A percentile compares a stretch with the other conserved stretches of the same genome.
phyloP scores from a whole-genome alignment of 768 basidiomycete species.

The Cyclocybe aegerita region DNA sequence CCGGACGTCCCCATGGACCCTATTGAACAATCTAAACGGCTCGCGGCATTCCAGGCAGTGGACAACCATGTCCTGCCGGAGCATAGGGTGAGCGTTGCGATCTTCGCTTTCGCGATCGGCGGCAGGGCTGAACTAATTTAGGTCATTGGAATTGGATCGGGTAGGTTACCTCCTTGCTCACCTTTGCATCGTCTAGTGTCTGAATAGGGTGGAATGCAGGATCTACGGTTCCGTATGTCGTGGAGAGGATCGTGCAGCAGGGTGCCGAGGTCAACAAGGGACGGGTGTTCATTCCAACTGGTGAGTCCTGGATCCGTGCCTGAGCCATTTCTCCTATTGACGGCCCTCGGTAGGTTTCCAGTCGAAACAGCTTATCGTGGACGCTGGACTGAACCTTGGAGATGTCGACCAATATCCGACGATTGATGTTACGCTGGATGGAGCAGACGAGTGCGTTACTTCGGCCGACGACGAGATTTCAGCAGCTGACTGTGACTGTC shows the following conservation, averaged over 20 bases:
- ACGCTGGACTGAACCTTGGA: slow-evolving; percentile 72
- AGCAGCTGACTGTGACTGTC: neutral
- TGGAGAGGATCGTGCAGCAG: slow-evolving; percentile 89
- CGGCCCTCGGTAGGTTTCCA: slow-evolving; percentile 68
- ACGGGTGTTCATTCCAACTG: slow-evolving; percentile 89
- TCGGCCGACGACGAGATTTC: neutral
- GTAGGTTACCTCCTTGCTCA: slow-evolving; percentile 32
- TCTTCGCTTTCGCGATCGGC: neutral
- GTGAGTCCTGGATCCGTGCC: slow-evolving; percentile 32
- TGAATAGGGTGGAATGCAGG: slow-evolving; percentile 38
- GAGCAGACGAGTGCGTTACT: slow-evolving; percentile 87
- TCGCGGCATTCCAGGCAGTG: slow-evolving; percentile 94
- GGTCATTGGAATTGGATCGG: slow-evolving; percentile 89
- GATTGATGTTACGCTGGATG: slow-evolving; percentile 97
- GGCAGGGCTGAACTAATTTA: slow-evolving; percentile 24
- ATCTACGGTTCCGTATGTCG: slow-evolving; percentile 95
- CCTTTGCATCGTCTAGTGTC: neutral
- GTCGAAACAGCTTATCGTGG: slow-evolving; percentile 91
- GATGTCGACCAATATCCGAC: slow-evolving; percentile 87
- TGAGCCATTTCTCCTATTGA: neutral
- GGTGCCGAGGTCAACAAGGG: slow-evolving; percentile 72
- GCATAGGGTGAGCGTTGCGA: slow-evolving; percentile 63
- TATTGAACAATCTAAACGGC: slow-evolving; percentile 82
- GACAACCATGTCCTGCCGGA: slow-evolving; percentile 82
- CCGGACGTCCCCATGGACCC: slow-evolving; percentile 30